Conservation (phyloP, 1,284 basidiomycete genomes). For the Cutaneotrichosporon sp. region DNA sequence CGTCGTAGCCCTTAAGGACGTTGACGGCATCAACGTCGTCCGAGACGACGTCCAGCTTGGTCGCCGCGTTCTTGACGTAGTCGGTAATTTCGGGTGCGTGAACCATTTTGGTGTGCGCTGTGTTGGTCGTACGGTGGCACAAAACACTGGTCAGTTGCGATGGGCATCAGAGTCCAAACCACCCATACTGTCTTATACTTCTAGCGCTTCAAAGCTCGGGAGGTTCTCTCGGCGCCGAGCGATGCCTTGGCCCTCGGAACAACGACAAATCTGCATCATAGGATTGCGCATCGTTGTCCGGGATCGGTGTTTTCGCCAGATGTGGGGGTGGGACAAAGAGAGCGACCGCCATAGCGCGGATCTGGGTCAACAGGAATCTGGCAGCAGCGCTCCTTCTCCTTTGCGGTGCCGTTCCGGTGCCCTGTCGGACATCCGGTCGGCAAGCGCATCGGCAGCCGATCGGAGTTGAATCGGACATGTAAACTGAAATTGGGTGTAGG, state of each 20-base stretch:
- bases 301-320: background rate
- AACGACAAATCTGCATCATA: no score
- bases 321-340: background rate
- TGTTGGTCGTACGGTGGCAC: background rate
- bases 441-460: background rate
- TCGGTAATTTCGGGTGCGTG: slow-evolving; percentile 42
- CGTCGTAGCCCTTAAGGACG: slow-evolving; percentile 54
- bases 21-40: slow-evolving; percentile 66
- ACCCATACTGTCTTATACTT: background rate
- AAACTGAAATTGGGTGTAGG: no score
- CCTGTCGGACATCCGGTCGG: background rate
- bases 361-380: no score
- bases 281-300: no score
- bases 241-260: no score
- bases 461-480: background rate
- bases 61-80: slow-evolving; percentile 27
- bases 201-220: background rate
- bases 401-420: no score
- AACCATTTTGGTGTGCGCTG: slow-evolving; percentile 7
- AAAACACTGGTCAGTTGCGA: background rate
- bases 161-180: background rate
- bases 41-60: slow-evolving; percentile 60
- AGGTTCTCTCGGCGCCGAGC: background rate
- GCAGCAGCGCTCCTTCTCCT: no score
- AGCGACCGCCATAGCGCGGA: background rate